These are phyloP conservation scores for Neoboletus brunneissimus DNA, from an alignment of 768 basidiomycete species.

Conservation along the genomic window DNA sequence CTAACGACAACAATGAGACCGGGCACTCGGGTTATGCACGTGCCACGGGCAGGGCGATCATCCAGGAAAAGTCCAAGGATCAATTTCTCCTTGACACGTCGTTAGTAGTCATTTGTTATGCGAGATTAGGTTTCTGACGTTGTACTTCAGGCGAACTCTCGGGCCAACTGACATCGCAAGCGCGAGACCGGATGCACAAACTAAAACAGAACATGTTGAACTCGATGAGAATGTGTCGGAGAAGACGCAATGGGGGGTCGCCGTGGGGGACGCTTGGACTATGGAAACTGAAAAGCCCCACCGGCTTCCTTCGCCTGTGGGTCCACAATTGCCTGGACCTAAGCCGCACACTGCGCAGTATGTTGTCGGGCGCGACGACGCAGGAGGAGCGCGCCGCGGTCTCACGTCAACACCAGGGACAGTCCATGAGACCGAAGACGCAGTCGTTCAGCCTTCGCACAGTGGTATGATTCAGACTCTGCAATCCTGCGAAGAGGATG, in stretches of 20 bases:
- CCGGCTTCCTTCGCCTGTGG: background rate
- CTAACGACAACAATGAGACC: background rate
- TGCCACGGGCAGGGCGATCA: background rate
- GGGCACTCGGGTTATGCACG: background rate
- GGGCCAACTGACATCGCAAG: background rate
- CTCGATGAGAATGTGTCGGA: background rate
- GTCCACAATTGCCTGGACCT: background rate
- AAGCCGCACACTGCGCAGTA: background rate
- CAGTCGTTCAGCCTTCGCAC: background rate
- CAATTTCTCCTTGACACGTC: background rate
- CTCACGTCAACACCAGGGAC: background rate
- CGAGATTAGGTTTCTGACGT: background rate
- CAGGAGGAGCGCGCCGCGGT: too few species aligned
- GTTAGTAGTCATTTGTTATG: slow-evolving; percentile 4
- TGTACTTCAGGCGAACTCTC: slow-evolving; percentile 1
- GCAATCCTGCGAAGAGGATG: background rate
- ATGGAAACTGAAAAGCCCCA: background rate
- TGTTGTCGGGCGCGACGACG: background rate
- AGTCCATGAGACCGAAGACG: too few species aligned
- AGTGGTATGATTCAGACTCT: background rate
- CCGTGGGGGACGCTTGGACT: background rate
- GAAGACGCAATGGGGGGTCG: background rate
- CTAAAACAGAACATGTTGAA: background rate
- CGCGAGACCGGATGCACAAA: background rate
- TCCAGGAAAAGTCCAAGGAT: background rate